Evolutionary conservation across 2,329 filamentous ascomycete species (phyloP).

Genomic region (Tolypocladium guangdongense): DNA sequence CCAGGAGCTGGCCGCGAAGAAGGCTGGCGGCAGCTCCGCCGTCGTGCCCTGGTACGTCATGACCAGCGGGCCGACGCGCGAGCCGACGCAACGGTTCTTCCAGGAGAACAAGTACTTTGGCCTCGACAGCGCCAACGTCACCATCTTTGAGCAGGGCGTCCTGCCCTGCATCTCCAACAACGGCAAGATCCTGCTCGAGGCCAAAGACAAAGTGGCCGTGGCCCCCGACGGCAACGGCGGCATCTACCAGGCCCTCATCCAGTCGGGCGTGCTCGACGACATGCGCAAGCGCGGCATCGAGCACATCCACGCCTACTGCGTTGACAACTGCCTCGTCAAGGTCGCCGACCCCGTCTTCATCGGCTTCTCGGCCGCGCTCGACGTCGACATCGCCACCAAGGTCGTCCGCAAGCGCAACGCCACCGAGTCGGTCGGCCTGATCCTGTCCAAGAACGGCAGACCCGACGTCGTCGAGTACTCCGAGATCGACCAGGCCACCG

Average conservation of each 20-base stretch:
- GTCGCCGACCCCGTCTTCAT: slow-evolving; percentile 96
- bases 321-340: slow-evolving; percentile 98
- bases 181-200: slow-evolving; percentile 90
- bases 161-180: slow-evolving; percentile 95
- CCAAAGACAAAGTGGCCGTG: slow-evolving; percentile 82
- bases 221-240: slow-evolving; percentile 96
- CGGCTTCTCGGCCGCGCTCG: slow-evolving; percentile 77
- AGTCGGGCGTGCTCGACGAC: slow-evolving; percentile 70
- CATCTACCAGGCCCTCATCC: slow-evolving; percentile 83
- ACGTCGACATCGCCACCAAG: slow-evolving; percentile 95
- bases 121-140: slow-evolving; percentile 70
- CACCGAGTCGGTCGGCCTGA: slow-evolving; percentile 89
- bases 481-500: slow-evolving; percentile 83
- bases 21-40: slow-evolving; percentile 43
- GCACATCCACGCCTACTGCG: slow-evolving; percentile 96
- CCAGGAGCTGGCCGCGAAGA: slow-evolving; percentile 67
- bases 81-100: slow-evolving; percentile 90
- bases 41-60: slow-evolving; percentile 97
- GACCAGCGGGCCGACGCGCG: slow-evolving; percentile 90
- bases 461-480: slow-evolving; percentile 98
- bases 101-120: slow-evolving; percentile 85
- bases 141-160: slow-evolving; percentile 94
- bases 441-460: slow-evolving; percentile 88
- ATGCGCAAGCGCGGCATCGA: slow-evolving; percentile 83
- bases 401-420: slow-evolving; percentile 98